phyloP scores from a whole-genome alignment of 2,329 filamentous ascomycete species.

The Lachnum nothofagi region DNA sequence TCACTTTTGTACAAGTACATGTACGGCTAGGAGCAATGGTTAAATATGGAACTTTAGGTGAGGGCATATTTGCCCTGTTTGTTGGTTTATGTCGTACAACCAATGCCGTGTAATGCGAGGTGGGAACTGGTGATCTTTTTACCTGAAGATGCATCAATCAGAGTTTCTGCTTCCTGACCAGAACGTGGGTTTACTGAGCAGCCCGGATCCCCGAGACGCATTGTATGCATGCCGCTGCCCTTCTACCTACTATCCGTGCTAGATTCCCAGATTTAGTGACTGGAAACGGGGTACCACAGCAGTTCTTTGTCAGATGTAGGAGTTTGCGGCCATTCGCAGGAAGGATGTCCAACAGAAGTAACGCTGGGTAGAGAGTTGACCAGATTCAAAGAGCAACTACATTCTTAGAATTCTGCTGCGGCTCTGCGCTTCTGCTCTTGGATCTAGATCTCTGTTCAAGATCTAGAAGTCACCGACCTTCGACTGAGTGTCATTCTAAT shows the following conservation, averaged over 20 bases:
- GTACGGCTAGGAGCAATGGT: too few relatives aligned
- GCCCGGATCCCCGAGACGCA: constrained; percentile 6
- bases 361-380: constrained; percentile 2
- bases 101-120: not conserved
- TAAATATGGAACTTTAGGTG: too few relatives aligned
- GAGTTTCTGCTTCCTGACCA: not conserved
- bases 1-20: too few relatives aligned
- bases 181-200: not conserved
- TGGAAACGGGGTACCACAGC: constrained; percentile 9
- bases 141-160: not conserved
- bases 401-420: not conserved
- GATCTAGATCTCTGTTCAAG: not conserved
- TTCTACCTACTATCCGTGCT: constrained; percentile 2
- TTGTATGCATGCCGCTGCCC: constrained; percentile 1
- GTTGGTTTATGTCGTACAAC: not conserved
- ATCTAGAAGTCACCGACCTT: not conserved
- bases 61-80: not conserved
- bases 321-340: constrained; percentile 1
- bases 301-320: constrained; percentile 13
- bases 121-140: not conserved
- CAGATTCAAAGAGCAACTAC: not conserved
- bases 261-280: constrained; percentile 13
- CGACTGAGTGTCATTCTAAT: not conserved
- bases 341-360: constrained; percentile 9
- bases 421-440: not conserved